Base-by-base conservation (phyloP, 768 basidiomycete species). In the Tephrocybe rancida region DNA sequence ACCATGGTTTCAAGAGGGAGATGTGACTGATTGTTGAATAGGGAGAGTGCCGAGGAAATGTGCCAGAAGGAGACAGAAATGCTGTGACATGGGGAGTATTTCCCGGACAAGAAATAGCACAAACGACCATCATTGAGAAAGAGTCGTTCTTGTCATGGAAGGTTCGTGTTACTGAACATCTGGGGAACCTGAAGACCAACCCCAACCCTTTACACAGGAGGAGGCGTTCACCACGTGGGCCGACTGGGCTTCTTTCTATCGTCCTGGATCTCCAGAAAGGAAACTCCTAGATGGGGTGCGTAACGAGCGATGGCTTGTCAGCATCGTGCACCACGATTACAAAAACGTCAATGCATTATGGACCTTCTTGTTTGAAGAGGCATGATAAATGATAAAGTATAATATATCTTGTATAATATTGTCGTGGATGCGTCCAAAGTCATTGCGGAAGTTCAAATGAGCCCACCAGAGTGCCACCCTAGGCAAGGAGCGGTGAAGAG, bases 21-120 rank as follows among this genome's bases (percentile, higher is more conserved):
- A 41, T 8, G 14, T 27, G 44, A 32, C 37, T 25, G 14, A 50
- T 5, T 42, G n/a, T 11, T 44, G 52, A 3, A 38, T 45, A 93
- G 89, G 95, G 91, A 24, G 88, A 92, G 44, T 85, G 79, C 55
- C 74, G 78, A 58, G 93, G 85, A 11, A 98, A 97, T 66, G 83
- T 96, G 21, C 76, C 82, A 1, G 84, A 87, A 42, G 85, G 82
- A 29, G 88, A 84, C 13, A 83, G 91, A 51, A 98, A 98, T 68
- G 95, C 95, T 0, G 97, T 99, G 6, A 99, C 97, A 1, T 99
- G 97, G 97, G 97, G 95, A 51, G 88, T 98, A 5, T 99, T 99
- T 69, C 92, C 95, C 0, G 97, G 93, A 0, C 91, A 97, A 66
- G 97, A 99, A 70, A 88, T 99, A 42, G 83, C 88, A 1, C 96